Evolutionary conservation across 768 basidiomycete genomes (phyloP), one percentile per base, ranked within the genome.

Genomic region (Coprinopsis marcescibilis): DNA sequence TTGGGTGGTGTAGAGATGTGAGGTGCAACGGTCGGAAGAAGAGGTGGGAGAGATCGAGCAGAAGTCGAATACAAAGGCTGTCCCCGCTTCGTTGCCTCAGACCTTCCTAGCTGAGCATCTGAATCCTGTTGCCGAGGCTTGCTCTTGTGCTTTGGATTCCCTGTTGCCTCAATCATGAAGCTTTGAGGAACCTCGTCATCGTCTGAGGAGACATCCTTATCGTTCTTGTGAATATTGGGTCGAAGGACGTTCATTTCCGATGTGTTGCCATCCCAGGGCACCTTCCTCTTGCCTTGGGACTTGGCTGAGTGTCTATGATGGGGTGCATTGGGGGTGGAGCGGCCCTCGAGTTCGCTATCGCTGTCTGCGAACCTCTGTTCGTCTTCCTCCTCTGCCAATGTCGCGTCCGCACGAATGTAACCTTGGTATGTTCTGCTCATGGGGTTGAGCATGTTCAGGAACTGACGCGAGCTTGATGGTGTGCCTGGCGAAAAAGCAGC

Each of bases 171-270:
- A 54, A 91, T 82, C 78, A 89, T 84, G 57, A 91, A 85, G 59
- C 84, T 86, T 58, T 85, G 83, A 0, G 89, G 89, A 2, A 86
- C 87, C 60, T 91, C 89, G 46, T 85, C 89, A 55, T 91, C 89
- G 55, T 91, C 89, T 6, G 83, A 85, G 23, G 75, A 74, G 41
- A 85, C 81, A 39, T 74, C 68, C 58, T 66, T 71, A 64, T 86
- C 85, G 57, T 83, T 77, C 54, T 74, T 70, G 56, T 77, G 83
- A 55, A 83, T 83, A 63, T 87, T 89, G 42, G 86, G 86, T 49
- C 77, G 80, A 39, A 87, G 65, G 6, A 70, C 58, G 54, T 68
- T 75, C 72, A 76, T 71, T 59, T 80, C 77, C 43, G 78, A 75
- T 43, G 72, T 65, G 45, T 71, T 71, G 26, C 69, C 67, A 55